Base-by-base conservation (phyloP, 495 filamentous ascomycete genomes). In the Hypoxylon subgilvum region DNA sequence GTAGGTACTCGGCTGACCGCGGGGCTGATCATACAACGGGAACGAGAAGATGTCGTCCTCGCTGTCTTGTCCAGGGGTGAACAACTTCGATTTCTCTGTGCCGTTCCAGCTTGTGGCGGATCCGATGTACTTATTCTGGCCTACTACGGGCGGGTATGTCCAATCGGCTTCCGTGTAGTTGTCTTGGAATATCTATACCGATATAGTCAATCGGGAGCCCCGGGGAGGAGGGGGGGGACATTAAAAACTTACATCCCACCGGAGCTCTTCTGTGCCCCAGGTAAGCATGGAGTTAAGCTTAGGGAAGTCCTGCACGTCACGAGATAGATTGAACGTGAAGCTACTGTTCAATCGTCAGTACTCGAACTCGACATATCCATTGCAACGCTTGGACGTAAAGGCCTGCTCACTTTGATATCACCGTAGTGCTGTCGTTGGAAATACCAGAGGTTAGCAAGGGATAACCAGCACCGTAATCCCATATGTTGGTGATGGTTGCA, bases 181-280 rank as follows among this genome's bases (percentile, higher is more conserved):
- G 16, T 21, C 46, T 6, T 61, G 43, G 38, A 74, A 67, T 21
- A 73, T 61, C 58, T 62, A n/a, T 16, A n/a, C 2, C 30, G 13
- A 18, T n/a, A 18, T 0, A 41, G 18, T 38, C 9, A 18, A 38
- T 38, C 34, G 18, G 14, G 13, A 18, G 34, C 4, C 13, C 12
- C 12, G 5, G 10, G 14, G 3, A 17, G 2, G 14, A 13, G 5
- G 2, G 14, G 13, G 34, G 2, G 31, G 39, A 8, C 16, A 30
- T n/a, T 16, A 8, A 4, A 28, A 25, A 62, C 58, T 50, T 22
- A 56, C 58, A 54, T 74, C 71, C 65, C 67, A 69, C 3, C 72
- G 64, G n/a, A 72, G 34, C 47, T 72, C 67, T 6, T 55, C 50
- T 4, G 63, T 65, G 19, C 69, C 71, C 52, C 61, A 72, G 27